Percentiles rank a stretch among this genome's conserved stretches.
Conservation (phyloP, 2,329 filamentous ascomycete genomes). For the Graphilbum fragrans region DNA sequence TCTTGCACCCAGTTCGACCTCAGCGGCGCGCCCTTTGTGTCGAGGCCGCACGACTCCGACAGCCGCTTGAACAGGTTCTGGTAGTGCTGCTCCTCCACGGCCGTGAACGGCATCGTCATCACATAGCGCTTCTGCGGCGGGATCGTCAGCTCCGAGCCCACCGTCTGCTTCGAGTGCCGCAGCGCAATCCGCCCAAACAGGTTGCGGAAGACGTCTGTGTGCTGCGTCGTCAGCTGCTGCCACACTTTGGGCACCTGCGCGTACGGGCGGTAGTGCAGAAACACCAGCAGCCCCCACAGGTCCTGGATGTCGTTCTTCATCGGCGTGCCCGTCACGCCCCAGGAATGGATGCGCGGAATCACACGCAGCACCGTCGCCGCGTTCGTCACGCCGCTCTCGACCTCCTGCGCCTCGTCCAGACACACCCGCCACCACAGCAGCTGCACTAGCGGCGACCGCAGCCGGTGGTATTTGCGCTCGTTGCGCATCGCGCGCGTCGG, state of each 20-base stretch:
- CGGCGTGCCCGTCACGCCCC: slow-evolving; percentile 88
- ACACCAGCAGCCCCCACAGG: slow-evolving; percentile 67
- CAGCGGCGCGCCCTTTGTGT: slow-evolving; percentile 49
- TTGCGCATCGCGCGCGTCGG: slow-evolving; percentile 58
- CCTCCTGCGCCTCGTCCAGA: slow-evolving; percentile 77
- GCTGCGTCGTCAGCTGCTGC: slow-evolving; percentile 48
- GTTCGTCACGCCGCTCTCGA: slow-evolving; percentile 77
- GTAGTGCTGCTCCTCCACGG: slow-evolving; percentile 87
- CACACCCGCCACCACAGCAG: slow-evolving; percentile 82
- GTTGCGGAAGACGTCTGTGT: slow-evolving; percentile 51
- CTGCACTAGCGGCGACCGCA: slow-evolving; percentile 64
- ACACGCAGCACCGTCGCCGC: slow-evolving; percentile 69
- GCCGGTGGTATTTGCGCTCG: slow-evolving; percentile 51
- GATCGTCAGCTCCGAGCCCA: slow-evolving; percentile 66
- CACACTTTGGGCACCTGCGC: slow-evolving; percentile 53
- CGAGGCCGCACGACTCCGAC: slow-evolving; percentile 56
- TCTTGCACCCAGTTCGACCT: slow-evolving; percentile 52
- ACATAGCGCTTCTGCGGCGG: slow-evolving; percentile 78
- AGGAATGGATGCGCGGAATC: slow-evolving; percentile 75
- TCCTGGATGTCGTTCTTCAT: slow-evolving; percentile 58
- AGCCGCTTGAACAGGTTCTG: slow-evolving; percentile 63
- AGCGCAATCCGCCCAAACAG: slow-evolving; percentile 65
- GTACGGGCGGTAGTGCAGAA: slow-evolving; percentile 70
- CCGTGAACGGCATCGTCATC: slow-evolving; percentile 80
- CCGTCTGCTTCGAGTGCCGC: slow-evolving; percentile 72